A percentile compares a stretch with the other conserved stretches of the same genome.
phyloP scores from a whole-genome alignment of 2,329 filamentous ascomycete genomes.

The Calonectria pseudoreteaudii region DNA sequence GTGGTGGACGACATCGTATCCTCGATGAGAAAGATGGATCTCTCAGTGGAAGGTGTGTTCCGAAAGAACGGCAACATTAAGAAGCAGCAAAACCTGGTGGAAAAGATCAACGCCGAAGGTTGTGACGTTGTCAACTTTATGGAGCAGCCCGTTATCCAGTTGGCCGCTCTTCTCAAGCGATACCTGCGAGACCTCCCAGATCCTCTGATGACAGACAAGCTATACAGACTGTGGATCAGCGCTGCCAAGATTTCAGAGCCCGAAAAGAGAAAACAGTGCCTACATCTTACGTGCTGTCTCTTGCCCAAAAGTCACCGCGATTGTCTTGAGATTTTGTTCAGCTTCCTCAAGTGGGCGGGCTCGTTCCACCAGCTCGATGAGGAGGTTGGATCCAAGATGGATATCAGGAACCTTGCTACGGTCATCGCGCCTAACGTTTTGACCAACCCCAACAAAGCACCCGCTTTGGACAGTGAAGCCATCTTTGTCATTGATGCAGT shows the following conservation, averaged over 20 bases:
- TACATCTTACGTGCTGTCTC: slow-evolving; percentile 92
- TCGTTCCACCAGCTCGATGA: slow-evolving; percentile 98
- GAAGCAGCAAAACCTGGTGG: slow-evolving; percentile 86
- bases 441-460: slow-evolving; percentile 74
- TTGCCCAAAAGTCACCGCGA: slow-evolving; percentile 93
- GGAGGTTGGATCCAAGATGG: slow-evolving; percentile 98
- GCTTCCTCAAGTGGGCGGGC: slow-evolving; percentile 96
- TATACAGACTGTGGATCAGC: slow-evolving; percentile 90
- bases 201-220: slow-evolving; percentile 92
- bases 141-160: slow-evolving; percentile 90
- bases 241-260: slow-evolving; percentile 89
- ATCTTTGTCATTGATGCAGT: slow-evolving; percentile 96
- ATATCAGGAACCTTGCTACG: slow-evolving; percentile 95
- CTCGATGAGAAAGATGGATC: slow-evolving; percentile 98
- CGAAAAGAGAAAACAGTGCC: slow-evolving; percentile 83
- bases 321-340: slow-evolving; percentile 93
- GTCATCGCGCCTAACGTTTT: slow-evolving; percentile 98
- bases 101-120: slow-evolving; percentile 87
- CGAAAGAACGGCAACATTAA: slow-evolving; percentile 99
- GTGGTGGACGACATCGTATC: slow-evolving; percentile 94
- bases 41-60: slow-evolving; percentile 98
- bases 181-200: slow-evolving; percentile 96
- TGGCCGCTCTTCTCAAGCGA: slow-evolving; percentile 93
- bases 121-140: slow-evolving; percentile 88
- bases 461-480: slow-evolving; percentile 83